Evolutionary conservation across 2,329 filamentous ascomycete species (phyloP).

Genomic region (Aspergillus eucalypticola): DNA sequence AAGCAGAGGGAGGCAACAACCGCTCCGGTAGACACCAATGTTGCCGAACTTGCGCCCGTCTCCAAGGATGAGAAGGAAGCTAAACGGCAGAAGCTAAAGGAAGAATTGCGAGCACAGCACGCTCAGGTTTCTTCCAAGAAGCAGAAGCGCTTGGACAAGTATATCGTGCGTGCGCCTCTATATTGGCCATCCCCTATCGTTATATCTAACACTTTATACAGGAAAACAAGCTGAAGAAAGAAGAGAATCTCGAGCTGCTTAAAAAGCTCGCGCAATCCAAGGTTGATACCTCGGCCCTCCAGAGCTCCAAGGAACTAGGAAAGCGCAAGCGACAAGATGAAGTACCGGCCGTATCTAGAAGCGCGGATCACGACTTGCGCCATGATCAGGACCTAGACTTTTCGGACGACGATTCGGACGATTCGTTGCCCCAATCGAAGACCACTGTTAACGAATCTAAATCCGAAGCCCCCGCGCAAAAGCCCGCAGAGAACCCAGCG

Average conservation of each 20-base stretch:
- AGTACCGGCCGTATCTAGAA: slow-evolving; percentile 9
- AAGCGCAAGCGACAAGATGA: slow-evolving; percentile 65
- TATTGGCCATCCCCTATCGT: neutral
- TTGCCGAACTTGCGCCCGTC: slow-evolving; percentile 43
- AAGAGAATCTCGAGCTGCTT: slow-evolving; percentile 82
- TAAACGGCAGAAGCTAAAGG: slow-evolving; percentile 53
- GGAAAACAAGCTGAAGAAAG: slow-evolving; percentile 91
- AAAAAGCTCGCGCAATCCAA: slow-evolving; percentile 77
- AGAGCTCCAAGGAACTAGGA: slow-evolving; percentile 76
- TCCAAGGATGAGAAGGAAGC: slow-evolving; percentile 57
- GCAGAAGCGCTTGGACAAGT: slow-evolving; percentile 68
- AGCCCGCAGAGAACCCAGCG: slow-evolving; percentile 16
- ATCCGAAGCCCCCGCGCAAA: slow-evolving; percentile 53
- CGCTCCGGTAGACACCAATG: slow-evolving; percentile 50
- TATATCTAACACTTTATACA: slow-evolving; percentile 31
- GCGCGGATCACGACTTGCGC: slow-evolving; percentile 24
- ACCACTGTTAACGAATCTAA: slow-evolving; percentile 20
- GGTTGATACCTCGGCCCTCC: slow-evolving; percentile 78
- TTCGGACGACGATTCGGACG: slow-evolving; percentile 37
- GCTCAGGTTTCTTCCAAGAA: slow-evolving; percentile 64
- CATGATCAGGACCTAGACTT: slow-evolving; percentile 33
- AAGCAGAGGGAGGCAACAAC: slow-evolving; percentile 33
- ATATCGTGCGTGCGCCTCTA: slow-evolving; percentile 53
- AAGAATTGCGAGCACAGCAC: slow-evolving; percentile 56
- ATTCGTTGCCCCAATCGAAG: slow-evolving; percentile 34